phyloP scores from a whole-genome alignment of 2,329 filamentous ascomycete genomes.

The Keithomyces neogunnii region DNA sequence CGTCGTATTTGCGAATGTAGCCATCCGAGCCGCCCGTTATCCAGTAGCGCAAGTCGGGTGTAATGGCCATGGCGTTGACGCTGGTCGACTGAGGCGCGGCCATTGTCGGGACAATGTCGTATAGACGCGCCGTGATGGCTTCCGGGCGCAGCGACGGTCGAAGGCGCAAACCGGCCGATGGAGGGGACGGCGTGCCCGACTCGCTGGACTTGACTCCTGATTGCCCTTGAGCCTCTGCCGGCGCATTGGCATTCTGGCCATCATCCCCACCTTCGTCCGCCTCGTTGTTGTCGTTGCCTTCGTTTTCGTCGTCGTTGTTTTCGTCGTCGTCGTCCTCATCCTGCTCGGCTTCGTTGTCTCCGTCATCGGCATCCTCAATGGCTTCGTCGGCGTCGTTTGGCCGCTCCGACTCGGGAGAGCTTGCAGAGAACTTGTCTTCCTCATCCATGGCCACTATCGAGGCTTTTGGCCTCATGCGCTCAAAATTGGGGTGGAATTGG shows the following conservation, averaged over 20 bases:
- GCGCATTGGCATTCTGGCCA: neutral
- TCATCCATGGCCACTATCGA: conserved; percentile 18
- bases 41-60: conserved; percentile 89
- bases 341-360: conserved; percentile 29
- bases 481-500: too few species aligned
- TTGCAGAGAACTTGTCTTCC: conserved; percentile 23
- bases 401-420: conserved; percentile 24
- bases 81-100: conserved; percentile 93
- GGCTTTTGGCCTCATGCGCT: too few species aligned
- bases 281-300: conserved; percentile 30
- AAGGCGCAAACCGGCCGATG: conserved; percentile 10
- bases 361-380: conserved; percentile 43
- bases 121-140: conserved; percentile 68
- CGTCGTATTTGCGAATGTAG: conserved; percentile 96
- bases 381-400: conserved; percentile 45
- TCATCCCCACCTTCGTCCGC: conserved; percentile 10
- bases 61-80: conserved; percentile 86
- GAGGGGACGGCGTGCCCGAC: conserved; percentile 20
- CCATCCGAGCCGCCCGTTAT: conserved; percentile 91
- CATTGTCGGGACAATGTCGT: conserved; percentile 96
- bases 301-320: conserved; percentile 25
- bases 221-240: neutral
- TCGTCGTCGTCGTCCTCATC: conserved; percentile 29
- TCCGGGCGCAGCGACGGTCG: conserved; percentile 65
- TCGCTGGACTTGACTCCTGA: conserved; percentile 11